These are phyloP conservation scores for Sapria himalayana DNA, from an alignment of 345 rosid species.

Conservation along the genomic window DNA sequence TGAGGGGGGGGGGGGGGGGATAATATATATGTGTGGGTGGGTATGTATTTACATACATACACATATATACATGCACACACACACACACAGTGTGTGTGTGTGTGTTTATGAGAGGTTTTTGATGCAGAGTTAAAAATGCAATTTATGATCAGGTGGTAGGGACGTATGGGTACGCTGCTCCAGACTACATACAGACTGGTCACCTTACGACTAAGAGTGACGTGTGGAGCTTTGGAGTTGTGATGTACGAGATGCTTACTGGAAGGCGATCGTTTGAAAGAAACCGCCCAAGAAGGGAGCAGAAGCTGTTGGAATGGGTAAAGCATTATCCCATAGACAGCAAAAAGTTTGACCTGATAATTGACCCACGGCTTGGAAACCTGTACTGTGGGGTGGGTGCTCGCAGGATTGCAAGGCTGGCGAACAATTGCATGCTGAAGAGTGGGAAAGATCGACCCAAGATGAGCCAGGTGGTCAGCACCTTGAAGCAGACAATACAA, in stretches of 20 bases:
- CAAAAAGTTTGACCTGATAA: slow-evolving; percentile 33
- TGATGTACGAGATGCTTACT: slow-evolving; percentile 51
- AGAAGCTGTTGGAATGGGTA: slow-evolving; percentile 59
- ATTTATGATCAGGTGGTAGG: slow-evolving; percentile 45
- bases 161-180: slow-evolving; percentile 82
- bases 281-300: slow-evolving; percentile 41
- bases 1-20: too few species aligned
- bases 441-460: slow-evolving; percentile 48
- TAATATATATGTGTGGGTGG: too few species aligned
- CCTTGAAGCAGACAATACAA: slow-evolving; percentile 26
- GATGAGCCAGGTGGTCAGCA: slow-evolving; percentile 47
- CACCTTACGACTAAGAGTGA: slow-evolving; percentile 59
- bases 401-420: slow-evolving; percentile 43
- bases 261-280: slow-evolving; percentile 64
- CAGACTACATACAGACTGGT: slow-evolving; percentile 71
- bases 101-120: too few species aligned
- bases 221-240: slow-evolving; percentile 86
- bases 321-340: slow-evolving; percentile 43
- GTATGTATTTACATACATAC: too few species aligned
- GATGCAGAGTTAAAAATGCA: too few species aligned
- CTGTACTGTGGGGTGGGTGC: slow-evolving; percentile 32
- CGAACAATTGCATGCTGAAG: slow-evolving; percentile 42
- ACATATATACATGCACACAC: too few species aligned
- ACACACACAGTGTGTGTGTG: too few species aligned
- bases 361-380: slow-evolving; percentile 43